phyloP scores from a whole-genome alignment of 805 yeast genomes.

The Yamadazyma akitaensis region DNA sequence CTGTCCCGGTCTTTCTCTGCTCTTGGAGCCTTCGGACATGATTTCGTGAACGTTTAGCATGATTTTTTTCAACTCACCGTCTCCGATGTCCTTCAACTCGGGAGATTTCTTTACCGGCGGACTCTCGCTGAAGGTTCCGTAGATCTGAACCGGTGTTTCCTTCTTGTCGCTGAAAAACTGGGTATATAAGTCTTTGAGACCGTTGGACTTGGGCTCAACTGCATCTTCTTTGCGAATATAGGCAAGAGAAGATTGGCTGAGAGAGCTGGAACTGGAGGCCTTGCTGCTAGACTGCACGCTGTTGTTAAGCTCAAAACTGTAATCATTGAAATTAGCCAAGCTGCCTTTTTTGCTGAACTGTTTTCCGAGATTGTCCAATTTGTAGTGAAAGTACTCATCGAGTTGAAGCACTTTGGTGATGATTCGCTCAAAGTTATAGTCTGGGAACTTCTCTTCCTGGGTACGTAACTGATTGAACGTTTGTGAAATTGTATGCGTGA shows the following conservation, averaged over 20 bases:
- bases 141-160: conserved; percentile 12
- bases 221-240: conserved; percentile 2
- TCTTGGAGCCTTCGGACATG: conserved; percentile 16
- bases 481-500: conserved; percentile 5
- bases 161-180: conserved; percentile 7
- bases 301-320: not conserved
- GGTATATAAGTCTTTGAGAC: not conserved
- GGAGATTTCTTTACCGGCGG: conserved; percentile 2
- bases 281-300: not conserved
- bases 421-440: conserved; percentile 19
- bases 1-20: not conserved
- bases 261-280: conserved; percentile 2
- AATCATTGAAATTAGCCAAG: not conserved
- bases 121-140: conserved; percentile 25
- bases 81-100: not conserved
- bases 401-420: conserved; percentile 15
- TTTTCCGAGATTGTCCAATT: conserved; percentile 2
- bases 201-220: not conserved
- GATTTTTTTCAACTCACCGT: conserved; percentile 21
- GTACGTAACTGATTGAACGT: conserved; percentile 12
- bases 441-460: conserved; percentile 5
- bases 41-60: conserved; percentile 32
- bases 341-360: not conserved
- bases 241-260: conserved; percentile 1
- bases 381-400: conserved; percentile 16